A percentile compares a stretch with the other conserved stretches of the same genome.
phyloP scores from a whole-genome alignment of 371 early-diverging fungal species.

The Apophysomyces sp. region DNA sequence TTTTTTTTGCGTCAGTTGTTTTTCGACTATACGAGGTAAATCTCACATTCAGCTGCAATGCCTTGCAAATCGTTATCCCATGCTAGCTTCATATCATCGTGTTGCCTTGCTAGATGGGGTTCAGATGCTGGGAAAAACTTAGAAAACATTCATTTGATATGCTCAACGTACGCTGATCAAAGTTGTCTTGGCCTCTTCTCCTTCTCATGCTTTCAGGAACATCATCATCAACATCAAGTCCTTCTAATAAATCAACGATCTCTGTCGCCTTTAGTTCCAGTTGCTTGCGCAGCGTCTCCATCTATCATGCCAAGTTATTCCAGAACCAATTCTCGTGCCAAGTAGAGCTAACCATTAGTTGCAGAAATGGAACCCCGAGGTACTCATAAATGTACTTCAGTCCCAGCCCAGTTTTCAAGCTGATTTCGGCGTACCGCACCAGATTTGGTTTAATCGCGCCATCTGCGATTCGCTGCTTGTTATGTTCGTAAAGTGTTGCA shows the following conservation, averaged over 20 bases:
- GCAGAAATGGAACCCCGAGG: conserved; percentile 63
- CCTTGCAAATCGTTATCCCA: conserved; percentile 44
- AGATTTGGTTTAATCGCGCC: conserved; percentile 54
- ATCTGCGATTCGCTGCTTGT: conserved; percentile 40
- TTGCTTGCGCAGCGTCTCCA: conserved; percentile 58
- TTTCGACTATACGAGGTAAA: background rate
- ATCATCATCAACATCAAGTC: conserved; percentile 26
- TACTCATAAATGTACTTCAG: conserved; percentile 62
- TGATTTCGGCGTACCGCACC: conserved; percentile 60
- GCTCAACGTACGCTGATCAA: conserved; percentile 38
- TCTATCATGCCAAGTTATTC: conserved; percentile 22
- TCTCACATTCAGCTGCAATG: conserved; percentile 37
- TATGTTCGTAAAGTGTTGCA: conserved; percentile 42
- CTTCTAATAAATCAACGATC: conserved; percentile 39
- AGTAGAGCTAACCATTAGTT: conserved; percentile 51
- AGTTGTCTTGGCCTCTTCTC: conserved; percentile 41
- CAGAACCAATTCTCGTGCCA: background rate
- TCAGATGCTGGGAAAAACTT: conserved; percentile 24
- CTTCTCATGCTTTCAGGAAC: conserved; percentile 41
- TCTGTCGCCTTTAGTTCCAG: conserved; percentile 57
- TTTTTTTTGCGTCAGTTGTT: background rate
- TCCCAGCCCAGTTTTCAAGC: conserved; percentile 63
- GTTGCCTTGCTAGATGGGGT: conserved; percentile 32
- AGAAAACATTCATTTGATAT: background rate
- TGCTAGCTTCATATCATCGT: conserved; percentile 30